phyloP scores from a whole-genome alignment of 495 filamentous ascomycete species.

The Xylaria curta region DNA sequence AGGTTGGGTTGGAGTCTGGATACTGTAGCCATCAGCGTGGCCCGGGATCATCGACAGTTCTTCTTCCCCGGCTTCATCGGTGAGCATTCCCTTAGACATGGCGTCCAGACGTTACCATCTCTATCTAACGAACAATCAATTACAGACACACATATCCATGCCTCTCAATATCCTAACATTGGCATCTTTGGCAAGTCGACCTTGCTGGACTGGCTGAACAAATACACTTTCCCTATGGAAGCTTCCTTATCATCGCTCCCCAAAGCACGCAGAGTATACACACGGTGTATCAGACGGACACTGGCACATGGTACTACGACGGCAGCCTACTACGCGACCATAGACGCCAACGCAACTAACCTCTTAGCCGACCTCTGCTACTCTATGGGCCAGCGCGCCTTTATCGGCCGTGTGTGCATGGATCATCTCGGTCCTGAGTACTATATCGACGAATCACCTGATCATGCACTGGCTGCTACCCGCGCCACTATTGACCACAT shows the following conservation, averaged over 20 bases:
- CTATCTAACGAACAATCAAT: slow-evolving; percentile 18
- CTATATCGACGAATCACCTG: slow-evolving; percentile 73
- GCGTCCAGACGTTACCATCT: slow-evolving; percentile 14
- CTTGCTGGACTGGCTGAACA: slow-evolving; percentile 88
- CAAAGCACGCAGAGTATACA: slow-evolving; percentile 68
- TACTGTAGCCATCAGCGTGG: slow-evolving; percentile 48
- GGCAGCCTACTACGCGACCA: slow-evolving; percentile 90
- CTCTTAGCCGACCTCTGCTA: slow-evolving; percentile 84
- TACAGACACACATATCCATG: slow-evolving; percentile 91
- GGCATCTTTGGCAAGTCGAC: slow-evolving; percentile 91
- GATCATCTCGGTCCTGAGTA: slow-evolving; percentile 73
- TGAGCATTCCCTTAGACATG: slow-evolving; percentile 41
- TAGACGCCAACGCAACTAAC: slow-evolving; percentile 81
- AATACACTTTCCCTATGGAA: slow-evolving; percentile 96
- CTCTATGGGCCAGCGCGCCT: slow-evolving; percentile 78
- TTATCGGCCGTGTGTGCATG: slow-evolving; percentile 94
- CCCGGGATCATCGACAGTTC: slow-evolving; percentile 70
- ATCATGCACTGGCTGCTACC: slow-evolving; percentile 62
- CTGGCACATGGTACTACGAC: slow-evolving; percentile 90
- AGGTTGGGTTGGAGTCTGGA: slow-evolving; percentile 45
- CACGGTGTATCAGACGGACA: slow-evolving; percentile 74
- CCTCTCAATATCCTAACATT: slow-evolving; percentile 89
- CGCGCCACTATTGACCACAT: slow-evolving; percentile 71
- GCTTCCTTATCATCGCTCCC: slow-evolving; percentile 63
- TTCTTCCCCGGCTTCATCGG: slow-evolving; percentile 96